Conservation (phyloP, 495 filamentous ascomycete genomes). For the Tricharina praecox region DNA sequence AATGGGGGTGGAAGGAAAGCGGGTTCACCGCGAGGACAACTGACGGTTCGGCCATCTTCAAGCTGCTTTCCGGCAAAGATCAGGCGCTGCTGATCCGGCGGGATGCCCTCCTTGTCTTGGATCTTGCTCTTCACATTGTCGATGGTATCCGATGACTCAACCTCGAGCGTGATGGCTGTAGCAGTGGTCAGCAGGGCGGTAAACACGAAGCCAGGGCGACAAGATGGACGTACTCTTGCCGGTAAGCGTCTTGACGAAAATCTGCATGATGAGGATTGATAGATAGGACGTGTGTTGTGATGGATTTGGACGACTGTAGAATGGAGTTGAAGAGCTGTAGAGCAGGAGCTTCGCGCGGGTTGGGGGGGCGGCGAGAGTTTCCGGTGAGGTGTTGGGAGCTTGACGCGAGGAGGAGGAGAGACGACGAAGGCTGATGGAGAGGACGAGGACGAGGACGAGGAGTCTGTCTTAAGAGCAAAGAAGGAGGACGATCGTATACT, state of each 20-base stretch:
- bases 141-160: conserved; percentile 97
- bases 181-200: not conserved
- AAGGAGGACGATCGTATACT: too few species aligned
- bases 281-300: too few species aligned
- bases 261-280: conserved; percentile 50
- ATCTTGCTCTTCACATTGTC: conserved; percentile 96
- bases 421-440: too few species aligned
- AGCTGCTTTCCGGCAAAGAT: conserved; percentile 88
- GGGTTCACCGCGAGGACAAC: conserved; percentile 1
- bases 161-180: conserved; percentile 85
- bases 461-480: too few species aligned
- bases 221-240: conserved; percentile 24
- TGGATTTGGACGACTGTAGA: too few species aligned
- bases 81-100: conserved; percentile 73
- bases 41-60: conserved; percentile 56
- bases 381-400: too few species aligned
- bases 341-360: too few species aligned
- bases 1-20: not conserved
- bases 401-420: too few species aligned
- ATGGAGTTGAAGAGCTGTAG: too few species aligned
- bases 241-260: conserved; percentile 78
- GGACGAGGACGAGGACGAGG: too few species aligned
- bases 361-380: too few species aligned
- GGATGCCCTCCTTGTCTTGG: conserved; percentile 88
- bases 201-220: not conserved